Percentiles rank a stretch among this genome's conserved stretches.
These are phyloP conservation scores for Blastosporella zonata DNA, from an alignment of 1,284 basidiomycete species.

Conservation along the genomic window DNA sequence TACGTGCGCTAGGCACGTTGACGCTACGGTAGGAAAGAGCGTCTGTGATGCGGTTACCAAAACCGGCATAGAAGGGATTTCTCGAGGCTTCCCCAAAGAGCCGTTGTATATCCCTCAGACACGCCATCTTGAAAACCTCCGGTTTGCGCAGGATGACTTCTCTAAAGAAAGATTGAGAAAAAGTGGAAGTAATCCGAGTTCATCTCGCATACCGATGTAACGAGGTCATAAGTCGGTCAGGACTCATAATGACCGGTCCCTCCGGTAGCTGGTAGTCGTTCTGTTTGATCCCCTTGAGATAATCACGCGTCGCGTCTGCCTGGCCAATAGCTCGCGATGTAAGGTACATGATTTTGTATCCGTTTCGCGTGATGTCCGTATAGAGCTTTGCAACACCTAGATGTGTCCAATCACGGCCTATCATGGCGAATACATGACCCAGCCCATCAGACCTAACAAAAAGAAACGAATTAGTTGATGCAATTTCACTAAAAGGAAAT, in stretches of 20 bases:
- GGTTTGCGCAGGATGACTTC: conserved; percentile 99
- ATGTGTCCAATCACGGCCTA: conserved; percentile 99
- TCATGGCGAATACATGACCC: conserved; percentile 97
- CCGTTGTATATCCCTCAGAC: conserved; percentile 92
- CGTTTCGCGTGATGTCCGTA: conserved; percentile 94
- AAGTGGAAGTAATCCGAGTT: not conserved
- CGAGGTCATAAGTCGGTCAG: conserved; percentile 92
- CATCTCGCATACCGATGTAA: conserved; percentile 74
- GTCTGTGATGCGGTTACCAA: conserved; percentile 98
- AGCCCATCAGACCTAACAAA: conserved; percentile 85
- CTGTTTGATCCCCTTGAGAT: conserved; percentile 93
- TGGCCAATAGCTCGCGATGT: conserved; percentile 98
- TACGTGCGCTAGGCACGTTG: conserved; percentile 90
- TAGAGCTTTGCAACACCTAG: conserved; percentile 97
- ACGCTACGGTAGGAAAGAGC: conserved; percentile 96
- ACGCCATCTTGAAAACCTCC: conserved; percentile 99
- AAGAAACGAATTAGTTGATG: conserved; percentile 1
- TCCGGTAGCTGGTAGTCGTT: conserved; percentile 95
- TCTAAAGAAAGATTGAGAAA: conserved; percentile 35
- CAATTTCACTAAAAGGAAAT: not conserved
- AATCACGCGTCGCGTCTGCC: conserved; percentile 95
- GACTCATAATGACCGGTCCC: conserved; percentile 99
- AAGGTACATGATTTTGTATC: conserved; percentile 98
- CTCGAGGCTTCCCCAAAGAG: conserved; percentile 76
- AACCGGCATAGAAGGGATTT: conserved; percentile 94